Evolutionary conservation across 1,139 yeast species (phyloP).

Genomic region (Debaryomyces sp.): DNA sequence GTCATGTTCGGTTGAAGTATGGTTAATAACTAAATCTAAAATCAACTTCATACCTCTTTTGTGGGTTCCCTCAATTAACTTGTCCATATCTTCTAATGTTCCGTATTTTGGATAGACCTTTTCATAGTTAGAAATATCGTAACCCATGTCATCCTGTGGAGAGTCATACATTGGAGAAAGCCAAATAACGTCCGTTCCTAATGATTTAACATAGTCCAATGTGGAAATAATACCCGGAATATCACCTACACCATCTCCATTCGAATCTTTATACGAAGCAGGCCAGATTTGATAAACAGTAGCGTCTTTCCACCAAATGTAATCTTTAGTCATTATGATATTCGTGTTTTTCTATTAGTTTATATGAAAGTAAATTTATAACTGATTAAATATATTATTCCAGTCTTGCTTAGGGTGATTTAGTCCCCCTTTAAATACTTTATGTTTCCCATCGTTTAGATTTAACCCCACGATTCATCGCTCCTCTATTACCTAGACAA

Average conservation of each 20-base stretch:
- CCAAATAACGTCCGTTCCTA: slow-evolving; percentile 61
- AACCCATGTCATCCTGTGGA: slow-evolving; percentile 67
- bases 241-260: slow-evolving; percentile 62
- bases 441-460: background rate
- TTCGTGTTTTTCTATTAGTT: background rate
- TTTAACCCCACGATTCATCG: background rate
- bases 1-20: slow-evolving; percentile 55
- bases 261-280: slow-evolving; percentile 58
- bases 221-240: slow-evolving; percentile 54
- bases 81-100: slow-evolving; percentile 52
- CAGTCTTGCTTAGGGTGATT: background rate
- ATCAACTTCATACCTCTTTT: slow-evolving; percentile 53
- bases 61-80: slow-evolving; percentile 50
- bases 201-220: slow-evolving; percentile 52
- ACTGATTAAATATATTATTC: background rate
- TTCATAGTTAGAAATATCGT: slow-evolving; percentile 59
- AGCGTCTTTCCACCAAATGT: slow-evolving; percentile 61
- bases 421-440: background rate
- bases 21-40: slow-evolving; percentile 61
- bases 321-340: slow-evolving; percentile 16
- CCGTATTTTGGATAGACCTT: slow-evolving; percentile 56
- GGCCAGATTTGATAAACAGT: slow-evolving; percentile 62
- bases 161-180: slow-evolving; percentile 60
- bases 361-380: background rate
- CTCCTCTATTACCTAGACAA: background rate